Conservation (phyloP, 2,329 filamentous ascomycete species). For the Colletotrichum sp. region DNA sequence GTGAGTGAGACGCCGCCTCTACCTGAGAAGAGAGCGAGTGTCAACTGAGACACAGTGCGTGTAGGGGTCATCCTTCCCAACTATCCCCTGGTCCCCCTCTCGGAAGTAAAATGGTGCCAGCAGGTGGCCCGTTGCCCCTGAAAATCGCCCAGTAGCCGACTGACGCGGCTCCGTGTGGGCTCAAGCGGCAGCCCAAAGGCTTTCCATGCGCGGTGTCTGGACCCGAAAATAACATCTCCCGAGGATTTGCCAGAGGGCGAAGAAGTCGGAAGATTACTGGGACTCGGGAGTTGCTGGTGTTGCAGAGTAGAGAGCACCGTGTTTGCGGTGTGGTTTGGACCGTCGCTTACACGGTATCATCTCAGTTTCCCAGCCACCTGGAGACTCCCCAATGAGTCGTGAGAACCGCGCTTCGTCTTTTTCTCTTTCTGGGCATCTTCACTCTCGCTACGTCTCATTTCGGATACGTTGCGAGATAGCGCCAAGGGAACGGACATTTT, state of each 20-base stretch:
- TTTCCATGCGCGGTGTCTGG: background rate
- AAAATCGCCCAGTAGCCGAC: background rate
- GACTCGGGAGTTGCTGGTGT: background rate
- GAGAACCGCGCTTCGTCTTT: background rate
- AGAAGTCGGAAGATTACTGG: background rate
- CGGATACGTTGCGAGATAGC: background rate
- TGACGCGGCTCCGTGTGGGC: conserved; percentile 1
- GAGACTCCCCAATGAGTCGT: background rate
- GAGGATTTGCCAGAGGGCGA: background rate
- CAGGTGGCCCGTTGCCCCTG: background rate
- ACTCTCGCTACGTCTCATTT: background rate
- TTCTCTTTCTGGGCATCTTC: background rate
- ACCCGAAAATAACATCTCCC: background rate
- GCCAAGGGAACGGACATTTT: background rate
- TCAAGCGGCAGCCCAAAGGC: background rate
- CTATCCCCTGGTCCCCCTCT: background rate
- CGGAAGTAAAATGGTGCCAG: background rate
- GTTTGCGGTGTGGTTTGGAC: background rate
- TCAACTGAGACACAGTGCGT: background rate
- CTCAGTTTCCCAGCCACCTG: background rate
- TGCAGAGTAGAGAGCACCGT: background rate
- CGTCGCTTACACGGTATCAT: background rate
- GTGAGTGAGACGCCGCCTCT: background rate
- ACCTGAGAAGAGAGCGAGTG: background rate
- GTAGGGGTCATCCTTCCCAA: background rate